Percentiles rank a stretch among this genome's conserved stretches.
These are phyloP conservation scores for Cyberlindnera mrakii DNA, from an alignment of 805 yeast genomes.

Conservation along the genomic window DNA sequence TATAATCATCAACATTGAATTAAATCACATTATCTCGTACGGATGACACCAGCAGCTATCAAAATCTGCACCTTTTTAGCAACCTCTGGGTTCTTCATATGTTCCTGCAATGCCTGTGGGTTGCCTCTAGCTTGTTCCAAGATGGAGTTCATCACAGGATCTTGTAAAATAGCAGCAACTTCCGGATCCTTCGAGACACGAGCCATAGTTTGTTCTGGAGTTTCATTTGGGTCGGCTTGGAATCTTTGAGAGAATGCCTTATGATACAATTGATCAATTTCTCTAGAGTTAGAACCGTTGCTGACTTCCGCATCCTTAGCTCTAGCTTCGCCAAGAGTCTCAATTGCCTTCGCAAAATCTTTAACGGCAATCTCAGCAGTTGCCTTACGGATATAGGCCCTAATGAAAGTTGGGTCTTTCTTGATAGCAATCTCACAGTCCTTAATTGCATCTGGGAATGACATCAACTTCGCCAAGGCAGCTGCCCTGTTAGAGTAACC, in stretches of 20 bases:
- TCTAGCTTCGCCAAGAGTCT: slow-evolving; percentile 75
- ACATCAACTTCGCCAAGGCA: slow-evolving; percentile 86
- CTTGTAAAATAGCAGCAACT: slow-evolving; percentile 79
- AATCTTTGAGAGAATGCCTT: slow-evolving; percentile 80
- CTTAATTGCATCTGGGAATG: slow-evolving; percentile 92
- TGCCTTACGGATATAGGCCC: slow-evolving; percentile 97
- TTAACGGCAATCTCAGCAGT: slow-evolving; percentile 87
- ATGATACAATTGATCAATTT: slow-evolving; percentile 75
- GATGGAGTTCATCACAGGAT: slow-evolving; percentile 94
- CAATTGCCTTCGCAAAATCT: slow-evolving; percentile 76
- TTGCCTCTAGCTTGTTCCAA: slow-evolving; percentile 89
- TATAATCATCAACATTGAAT: neutral
- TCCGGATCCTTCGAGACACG: slow-evolving; percentile 93
- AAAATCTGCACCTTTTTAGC: slow-evolving; percentile 80
- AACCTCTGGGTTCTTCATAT: slow-evolving; percentile 94
- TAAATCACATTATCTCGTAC: slow-evolving; percentile 48
- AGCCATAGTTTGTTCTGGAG: slow-evolving; percentile 90
- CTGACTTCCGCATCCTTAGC: slow-evolving; percentile 59
- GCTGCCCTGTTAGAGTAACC: slow-evolving; percentile 99
- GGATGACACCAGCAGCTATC: slow-evolving; percentile 94
- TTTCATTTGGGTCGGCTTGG: slow-evolving; percentile 70
- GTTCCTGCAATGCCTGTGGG: slow-evolving; percentile 96
- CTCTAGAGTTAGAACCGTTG: slow-evolving; percentile 56
- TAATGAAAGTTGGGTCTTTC: slow-evolving; percentile 81
- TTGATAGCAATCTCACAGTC: slow-evolving; percentile 90